A percentile compares a stretch with the other conserved stretches of the same genome.
These are phyloP conservation scores for Tolypocladium album DNA, from an alignment of 2,329 filamentous ascomycete species.

Conservation along the genomic window DNA sequence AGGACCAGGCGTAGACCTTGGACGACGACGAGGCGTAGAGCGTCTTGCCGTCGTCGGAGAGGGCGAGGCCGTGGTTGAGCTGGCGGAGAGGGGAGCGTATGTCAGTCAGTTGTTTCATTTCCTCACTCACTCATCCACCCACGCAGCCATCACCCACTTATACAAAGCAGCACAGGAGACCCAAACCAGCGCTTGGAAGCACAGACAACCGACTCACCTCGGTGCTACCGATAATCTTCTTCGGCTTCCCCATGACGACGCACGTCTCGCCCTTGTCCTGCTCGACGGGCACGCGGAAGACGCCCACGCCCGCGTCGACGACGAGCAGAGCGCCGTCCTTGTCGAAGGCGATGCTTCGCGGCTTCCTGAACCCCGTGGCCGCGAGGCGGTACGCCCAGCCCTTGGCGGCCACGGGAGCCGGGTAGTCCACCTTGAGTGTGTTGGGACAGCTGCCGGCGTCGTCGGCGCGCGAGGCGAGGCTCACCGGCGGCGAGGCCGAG, in stretches of 20 bases:
- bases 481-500: not conserved
- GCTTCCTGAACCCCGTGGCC: constrained; percentile 27
- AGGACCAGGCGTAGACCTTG: constrained; percentile 54
- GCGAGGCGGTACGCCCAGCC: constrained; percentile 35
- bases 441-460: constrained; percentile 18
- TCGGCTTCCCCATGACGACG: constrained; percentile 23
- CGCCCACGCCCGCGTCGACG: constrained; percentile 29
- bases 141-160: not conserved
- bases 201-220: constrained; percentile 18
- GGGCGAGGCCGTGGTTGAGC: constrained; percentile 46
- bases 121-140: not conserved
- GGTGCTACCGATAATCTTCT: constrained; percentile 22
- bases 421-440: constrained; percentile 22
- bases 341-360: constrained; percentile 36
- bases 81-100: constrained; percentile 10
- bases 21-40: constrained; percentile 47
- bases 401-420: constrained; percentile 24
- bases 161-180: not conserved
- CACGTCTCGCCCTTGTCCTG: constrained; percentile 31
- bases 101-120: not conserved
- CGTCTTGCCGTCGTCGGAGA: constrained; percentile 40
- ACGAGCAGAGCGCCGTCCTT: constrained; percentile 32
- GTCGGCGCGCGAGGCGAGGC: not conserved
- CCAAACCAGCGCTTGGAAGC: too few species aligned
- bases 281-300: constrained; percentile 26